Base-by-base conservation (phyloP, 108 stramenopile genomes). In the Skeletonema marinoi region DNA sequence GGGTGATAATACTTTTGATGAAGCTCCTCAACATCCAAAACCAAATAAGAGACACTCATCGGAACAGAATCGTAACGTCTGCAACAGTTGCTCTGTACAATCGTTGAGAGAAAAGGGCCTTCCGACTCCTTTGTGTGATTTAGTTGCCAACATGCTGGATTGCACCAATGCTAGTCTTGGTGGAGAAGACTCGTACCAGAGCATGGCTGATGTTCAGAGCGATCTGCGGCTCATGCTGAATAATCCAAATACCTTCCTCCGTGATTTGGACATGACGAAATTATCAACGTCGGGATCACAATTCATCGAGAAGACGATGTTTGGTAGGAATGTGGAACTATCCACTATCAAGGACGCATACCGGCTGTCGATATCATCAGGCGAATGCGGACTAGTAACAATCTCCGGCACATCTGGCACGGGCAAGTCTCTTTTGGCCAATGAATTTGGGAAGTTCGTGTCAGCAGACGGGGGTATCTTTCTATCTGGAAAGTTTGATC, bases 71-170 rank as follows among this genome's bases (percentile, higher is more conserved):
- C 0, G 4, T 17, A n/a, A 19, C 4, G 6, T 17, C 50, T 6
- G 50, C 17, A 50, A 5, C 50, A 19, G 17, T 19, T 2, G 44
- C 44, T n/a, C 44, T 46, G 16, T 1, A 17, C 7, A 70, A 44
- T 17, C 50, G 5, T 61, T 73, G 30, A 58, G 35, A 50, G 31
- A 42, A 30, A 54, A 61, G 41, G 67, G 68, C 25, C 33, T 77
- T 1, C 76, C 68, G 8, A 30, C 29, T 13, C 3, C 66, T 30
- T 3, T 77, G 8, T 77, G 76, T 63, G 62, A 77, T 70, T 32
- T 77, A 14, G 48, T 64, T 70, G 62, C 12, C 31, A 71, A 71
- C 60, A 71, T 71, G 71, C 4, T 71, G 29, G 60, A 71, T 38
- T 60, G 39, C 14, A 61, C 30, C 9, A 41, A 71, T 62, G 71